Conservation (phyloP, 257 asterid genomes). For the Plectranthus barbatus region DNA sequence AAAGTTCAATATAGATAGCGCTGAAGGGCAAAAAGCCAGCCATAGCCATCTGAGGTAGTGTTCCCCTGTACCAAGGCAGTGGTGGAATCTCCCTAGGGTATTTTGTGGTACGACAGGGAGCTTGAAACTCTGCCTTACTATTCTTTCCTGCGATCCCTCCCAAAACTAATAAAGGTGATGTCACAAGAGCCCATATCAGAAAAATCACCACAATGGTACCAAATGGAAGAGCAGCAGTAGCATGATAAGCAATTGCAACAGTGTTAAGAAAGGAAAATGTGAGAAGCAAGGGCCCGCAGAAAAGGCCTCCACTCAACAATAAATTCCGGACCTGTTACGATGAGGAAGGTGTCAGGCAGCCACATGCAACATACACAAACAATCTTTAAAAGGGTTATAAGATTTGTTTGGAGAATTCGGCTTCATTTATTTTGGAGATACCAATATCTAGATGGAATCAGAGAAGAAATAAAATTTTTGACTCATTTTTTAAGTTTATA, state of each 20-base stretch:
- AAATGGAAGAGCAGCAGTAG: conserved; percentile 85
- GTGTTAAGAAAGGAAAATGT: conserved; percentile 77
- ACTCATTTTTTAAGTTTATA: not conserved
- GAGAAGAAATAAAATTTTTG: too few species aligned
- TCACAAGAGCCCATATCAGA: conserved; percentile 82
- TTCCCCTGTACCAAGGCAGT: conserved; percentile 74
- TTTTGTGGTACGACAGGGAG: conserved; percentile 75
- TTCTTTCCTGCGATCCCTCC: conserved; percentile 86
- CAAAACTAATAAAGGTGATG: conserved; percentile 68
- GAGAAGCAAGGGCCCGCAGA: conserved; percentile 77
- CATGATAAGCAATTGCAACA: conserved; percentile 79
- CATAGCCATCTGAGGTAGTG: conserved; percentile 95
- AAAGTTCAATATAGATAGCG: conserved; percentile 79
- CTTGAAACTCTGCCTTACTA: conserved; percentile 76
- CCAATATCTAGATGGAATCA: not conserved
- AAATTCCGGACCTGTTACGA: conserved; percentile 77
- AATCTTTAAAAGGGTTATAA: not conserved
- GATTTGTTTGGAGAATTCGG: not conserved
- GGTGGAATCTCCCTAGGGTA: conserved; percentile 83
- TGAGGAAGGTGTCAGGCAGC: conserved; percentile 27
- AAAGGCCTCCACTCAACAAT: conserved; percentile 61
- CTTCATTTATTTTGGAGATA: not conserved
- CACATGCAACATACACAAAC: not conserved
- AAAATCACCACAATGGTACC: conserved; percentile 80
- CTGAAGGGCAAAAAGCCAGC: conserved; percentile 95